Base-by-base conservation (phyloP, 1,284 basidiomycete species). In the Veloboletus limbatus region DNA sequence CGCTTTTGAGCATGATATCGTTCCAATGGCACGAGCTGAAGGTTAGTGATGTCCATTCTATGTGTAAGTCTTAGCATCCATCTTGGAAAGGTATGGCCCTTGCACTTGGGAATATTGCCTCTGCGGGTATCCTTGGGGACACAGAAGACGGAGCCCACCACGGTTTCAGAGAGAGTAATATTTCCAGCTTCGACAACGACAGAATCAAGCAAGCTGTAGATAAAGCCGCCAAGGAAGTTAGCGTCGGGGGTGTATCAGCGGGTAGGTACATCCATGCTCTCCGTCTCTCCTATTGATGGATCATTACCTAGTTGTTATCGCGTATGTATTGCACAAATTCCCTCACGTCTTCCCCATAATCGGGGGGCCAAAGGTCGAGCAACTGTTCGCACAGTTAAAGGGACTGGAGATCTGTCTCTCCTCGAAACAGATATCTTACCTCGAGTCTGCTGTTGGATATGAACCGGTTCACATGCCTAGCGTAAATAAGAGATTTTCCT, bases 1-100 rank as follows among this genome's bases (percentile, higher is more conserved):
- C 37, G 73, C 75, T 48, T 68, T 81, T 47, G 78, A 79, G 66
- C 68, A 76, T 8, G 79, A 82, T 22, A 75, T 82, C 54, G 69
- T 82, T 41, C 78, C 78, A 17, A 81, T 81, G 79, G 8, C 63
- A 60, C 20, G 63, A 67, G 17, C 30, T 25, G 25, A 54, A 58
- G 37, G 70, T 73, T 40, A 73, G 74, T 37, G 17, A 38, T 31
- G 17, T 31, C 30, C 16, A 17, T 17, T 17, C 9, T 31, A 31
- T 16, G 16, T 31, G 30, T 9, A 31, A 17, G 26, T 26, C 26
- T 31, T 8, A 31, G 30, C 16, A 17, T 17, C 6, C 30, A 17
- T 31, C 4, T 17, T 31, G 17, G 7, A 13, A n/a, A n/a, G n/a
- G n/a, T n/a, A n/a, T n/a, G n/a, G n/a, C n/a, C n/a, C n/a, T n/a